Evolutionary conservation across 1,284 basidiomycete genomes (phyloP), one percentile per base, ranked within the genome.

Genomic region (Stygiomarasmius scandens): DNA sequence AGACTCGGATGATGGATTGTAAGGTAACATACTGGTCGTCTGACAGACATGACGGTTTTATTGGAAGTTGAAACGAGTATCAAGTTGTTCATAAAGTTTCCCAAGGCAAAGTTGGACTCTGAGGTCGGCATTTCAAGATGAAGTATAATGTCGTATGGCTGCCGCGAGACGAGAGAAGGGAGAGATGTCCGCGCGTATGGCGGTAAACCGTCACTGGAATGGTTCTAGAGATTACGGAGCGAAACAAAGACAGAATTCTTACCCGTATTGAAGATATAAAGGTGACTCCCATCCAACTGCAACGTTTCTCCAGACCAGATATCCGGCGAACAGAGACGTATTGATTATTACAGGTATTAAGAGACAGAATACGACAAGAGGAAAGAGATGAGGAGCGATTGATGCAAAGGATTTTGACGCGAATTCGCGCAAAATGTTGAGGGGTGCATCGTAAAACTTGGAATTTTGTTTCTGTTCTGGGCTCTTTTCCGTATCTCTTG

Each of bases 11-110:
- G 24, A 32, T 16, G 11, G 27, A 16, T 24, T 14, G 41, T 1
- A 77, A 29, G 11, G 14, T 9, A n/a, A 25, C 88, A 64, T 66
- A 92, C 90, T n/a, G 90, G 83, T 63, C 81, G 78, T 57, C 89
- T 85, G 49, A 81, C 72, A 14, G 75, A 73, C 4, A 74, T 71
- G 20, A 93, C 68, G 1, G 88, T 88, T 63, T 77, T 79, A 65
- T 92, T 92, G 20, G 77, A 77, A 19, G 75, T 61, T 0, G 85
- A 83, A 2, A 72, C 73, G 12, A 93, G 69, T 0, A 78, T 82
- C 29, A 93, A 68, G 36, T 77, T 80, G 6, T 82, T 75, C 90
- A 93, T 93, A 69, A 93, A 93, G 69, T 93, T 93, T 25, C 90
- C 90, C 0, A 93, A 79, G 2, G 76, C 85, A 63, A 82, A 74